Conservation (phyloP, 2,329 filamentous ascomycete species). For the Acarospora socialis region DNA sequence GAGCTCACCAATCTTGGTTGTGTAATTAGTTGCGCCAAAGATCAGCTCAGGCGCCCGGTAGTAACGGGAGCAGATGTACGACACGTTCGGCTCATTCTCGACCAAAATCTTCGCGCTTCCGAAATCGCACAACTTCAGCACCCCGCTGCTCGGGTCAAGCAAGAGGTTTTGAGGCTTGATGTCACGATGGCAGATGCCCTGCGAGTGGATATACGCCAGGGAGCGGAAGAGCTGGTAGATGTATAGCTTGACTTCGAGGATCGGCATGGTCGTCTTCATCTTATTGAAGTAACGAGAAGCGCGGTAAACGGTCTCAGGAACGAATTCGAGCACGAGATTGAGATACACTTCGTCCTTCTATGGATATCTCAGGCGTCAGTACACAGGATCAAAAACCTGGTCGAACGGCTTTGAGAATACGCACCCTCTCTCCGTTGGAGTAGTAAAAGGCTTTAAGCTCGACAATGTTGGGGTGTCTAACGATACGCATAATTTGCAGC, state of each 20-base stretch:
- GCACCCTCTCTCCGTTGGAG: constrained; percentile 93
- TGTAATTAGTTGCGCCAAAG: constrained; percentile 98
- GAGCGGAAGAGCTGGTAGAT: constrained; percentile 99
- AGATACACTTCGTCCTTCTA: constrained; percentile 98
- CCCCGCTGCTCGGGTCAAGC: constrained; percentile 76
- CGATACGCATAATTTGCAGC: constrained; percentile 98
- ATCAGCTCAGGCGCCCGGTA: constrained; percentile 97
- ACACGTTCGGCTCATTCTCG: constrained; percentile 97
- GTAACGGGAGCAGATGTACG: constrained; percentile 98
- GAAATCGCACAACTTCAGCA: constrained; percentile 97
- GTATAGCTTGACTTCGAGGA: constrained; percentile 96
- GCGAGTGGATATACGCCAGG: constrained; percentile 95
- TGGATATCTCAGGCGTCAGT: constrained; percentile 2
- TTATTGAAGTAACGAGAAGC: constrained; percentile 99
- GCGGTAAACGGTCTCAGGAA: constrained; percentile 95
- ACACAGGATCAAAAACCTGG: background rate
- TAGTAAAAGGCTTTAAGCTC: constrained; percentile 99
- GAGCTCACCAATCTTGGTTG: constrained; percentile 89
- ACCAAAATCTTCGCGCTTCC: constrained; percentile 97
- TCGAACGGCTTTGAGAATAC: constrained; percentile 21
- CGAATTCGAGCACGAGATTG: constrained; percentile 94
- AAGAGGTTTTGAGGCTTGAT: constrained; percentile 98
- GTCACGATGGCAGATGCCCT: constrained; percentile 96
- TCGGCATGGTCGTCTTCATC: constrained; percentile 99
- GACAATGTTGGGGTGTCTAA: constrained; percentile 96